Evolutionary conservation across 2,329 filamentous ascomycete genomes (phyloP).

Genomic region (Bertia moriformis): DNA sequence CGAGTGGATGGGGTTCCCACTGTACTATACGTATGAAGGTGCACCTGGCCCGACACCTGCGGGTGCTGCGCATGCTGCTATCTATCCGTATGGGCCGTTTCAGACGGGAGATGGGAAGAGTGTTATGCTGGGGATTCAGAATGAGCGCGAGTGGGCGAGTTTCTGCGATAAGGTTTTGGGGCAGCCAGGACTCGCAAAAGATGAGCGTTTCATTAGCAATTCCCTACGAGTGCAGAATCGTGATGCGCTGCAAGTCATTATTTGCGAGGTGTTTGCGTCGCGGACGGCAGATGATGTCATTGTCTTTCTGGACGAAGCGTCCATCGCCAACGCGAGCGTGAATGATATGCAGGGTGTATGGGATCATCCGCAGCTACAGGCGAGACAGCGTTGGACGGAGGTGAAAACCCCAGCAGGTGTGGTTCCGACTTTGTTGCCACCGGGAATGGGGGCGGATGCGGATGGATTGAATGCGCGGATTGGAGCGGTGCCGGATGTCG

Average conservation of each 20-base stretch:
- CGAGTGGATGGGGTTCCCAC: constrained; percentile 42
- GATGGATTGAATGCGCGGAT: constrained; percentile 14
- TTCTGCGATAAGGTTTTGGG: constrained; percentile 30
- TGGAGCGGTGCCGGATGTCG: constrained; percentile 29
- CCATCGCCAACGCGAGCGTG: constrained; percentile 38
- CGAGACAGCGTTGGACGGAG: constrained; percentile 32
- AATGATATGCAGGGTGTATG: constrained; percentile 39
- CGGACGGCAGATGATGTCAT: constrained; percentile 23
- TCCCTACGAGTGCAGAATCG: constrained; percentile 28
- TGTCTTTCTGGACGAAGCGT: constrained; percentile 25
- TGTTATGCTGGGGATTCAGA: constrained; percentile 42
- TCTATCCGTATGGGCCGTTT: constrained; percentile 43
- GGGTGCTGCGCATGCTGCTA: constrained; percentile 35
- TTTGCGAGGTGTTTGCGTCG: constrained; percentile 22
- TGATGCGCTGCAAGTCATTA: constrained; percentile 25
- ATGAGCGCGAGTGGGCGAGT: constrained; percentile 37
- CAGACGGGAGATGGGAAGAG: constrained; percentile 27
- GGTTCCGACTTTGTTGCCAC: constrained; percentile 32
- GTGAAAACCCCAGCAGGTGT: constrained; percentile 28
- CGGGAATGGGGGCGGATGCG: constrained; percentile 19
- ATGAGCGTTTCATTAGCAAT: constrained; percentile 31
- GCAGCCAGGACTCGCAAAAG: constrained; percentile 21
- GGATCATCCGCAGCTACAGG: constrained; percentile 34
- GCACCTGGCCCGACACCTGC: constrained; percentile 24
- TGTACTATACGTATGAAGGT: constrained; percentile 34